Evolutionary conservation across 306 rosid species (phyloP), one percentile per base, ranked within the genome.

Genomic region (Cotoneaster glaucophyllus): DNA sequence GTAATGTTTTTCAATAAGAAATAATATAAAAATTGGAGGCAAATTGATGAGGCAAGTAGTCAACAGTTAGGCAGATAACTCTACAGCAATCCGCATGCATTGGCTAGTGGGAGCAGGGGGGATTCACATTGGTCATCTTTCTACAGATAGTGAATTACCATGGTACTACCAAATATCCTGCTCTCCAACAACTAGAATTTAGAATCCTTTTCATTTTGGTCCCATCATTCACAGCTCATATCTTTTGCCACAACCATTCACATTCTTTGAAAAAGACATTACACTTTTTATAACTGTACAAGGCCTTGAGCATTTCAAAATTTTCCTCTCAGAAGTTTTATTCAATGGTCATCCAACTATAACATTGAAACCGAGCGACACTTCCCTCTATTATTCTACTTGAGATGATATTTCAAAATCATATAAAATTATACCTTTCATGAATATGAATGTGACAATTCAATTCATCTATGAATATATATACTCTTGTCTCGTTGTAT

Each of bases 291-390:
- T 63, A 45, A 67, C 34, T 80, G 71, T 57, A 74, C 71, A 41
- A 56, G 77, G 73, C 77, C 82, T 73, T 78, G 61, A 77, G 92
- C 87, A 77, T 86, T 88, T 83, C 43, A 64, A 74, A 79, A 76
- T 90, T 88, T 69, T 71, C 83, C 80, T 39, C 67, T 59, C 43
- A 61, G n/a, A 77, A 81, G 59, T n/a, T 67, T 48, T 77, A 85
- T 77, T 86, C 90, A 82, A 15, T 67, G 59, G 18, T 82, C 75
- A 77, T 79, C 50, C 84, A 73, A 17, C 6, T 71, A 50, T 74
- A 64, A 69, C 31, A 52, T 31, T 25, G 44, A 39, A 25, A 58
- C 43, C 37, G 19, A 26, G 32, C 8, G 9, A 63, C 34, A 63
- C 18, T 58, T 58, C 63, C 8, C 17, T 4, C 64, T 24, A n/a